Evolutionary conservation across 495 filamentous ascomycete species (phyloP).

Genomic region (Oidiodendron maius): DNA sequence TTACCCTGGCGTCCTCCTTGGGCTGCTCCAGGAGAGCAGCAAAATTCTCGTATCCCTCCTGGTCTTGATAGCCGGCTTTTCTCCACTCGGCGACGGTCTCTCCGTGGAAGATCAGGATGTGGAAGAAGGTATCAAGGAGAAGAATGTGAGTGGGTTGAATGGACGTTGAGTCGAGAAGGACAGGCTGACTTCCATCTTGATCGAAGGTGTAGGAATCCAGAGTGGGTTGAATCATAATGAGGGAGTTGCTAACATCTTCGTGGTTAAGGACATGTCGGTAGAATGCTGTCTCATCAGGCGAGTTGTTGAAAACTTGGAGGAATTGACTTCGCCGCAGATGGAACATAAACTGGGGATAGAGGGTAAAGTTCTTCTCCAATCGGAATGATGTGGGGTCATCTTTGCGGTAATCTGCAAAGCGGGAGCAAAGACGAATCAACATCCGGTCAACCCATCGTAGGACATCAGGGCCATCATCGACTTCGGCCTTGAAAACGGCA

Average conservation of each 20-base stretch:
- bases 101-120: conserved; percentile 98
- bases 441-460: conserved; percentile 98
- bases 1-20: conserved; percentile 94
- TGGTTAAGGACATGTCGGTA: conserved; percentile 96
- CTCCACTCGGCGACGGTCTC: conserved; percentile 98
- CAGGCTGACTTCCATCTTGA: conserved; percentile 82
- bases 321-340: conserved; percentile 96
- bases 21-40: conserved; percentile 80
- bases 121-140: conserved; percentile 97
- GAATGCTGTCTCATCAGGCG: conserved; percentile 97
- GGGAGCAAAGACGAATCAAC: conserved; percentile 93
- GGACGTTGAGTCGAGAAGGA: conserved; percentile 90
- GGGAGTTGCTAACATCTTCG: conserved; percentile 93
- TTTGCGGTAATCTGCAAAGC: conserved; percentile 97
- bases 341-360: conserved; percentile 99
- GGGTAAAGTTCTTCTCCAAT: conserved; percentile 97
- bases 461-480: conserved; percentile 98
- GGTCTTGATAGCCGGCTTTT: conserved; percentile 96
- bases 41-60: conserved; percentile 98
- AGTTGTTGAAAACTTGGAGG: conserved; percentile 99
- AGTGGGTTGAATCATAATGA: conserved; percentile 99
- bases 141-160: conserved; percentile 94
- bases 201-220: conserved; percentile 97
- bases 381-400: conserved; percentile 98
- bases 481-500: conserved; percentile 97